Base-by-base conservation (phyloP, 257 asterid genomes). In the Forsythia viridissima region DNA sequence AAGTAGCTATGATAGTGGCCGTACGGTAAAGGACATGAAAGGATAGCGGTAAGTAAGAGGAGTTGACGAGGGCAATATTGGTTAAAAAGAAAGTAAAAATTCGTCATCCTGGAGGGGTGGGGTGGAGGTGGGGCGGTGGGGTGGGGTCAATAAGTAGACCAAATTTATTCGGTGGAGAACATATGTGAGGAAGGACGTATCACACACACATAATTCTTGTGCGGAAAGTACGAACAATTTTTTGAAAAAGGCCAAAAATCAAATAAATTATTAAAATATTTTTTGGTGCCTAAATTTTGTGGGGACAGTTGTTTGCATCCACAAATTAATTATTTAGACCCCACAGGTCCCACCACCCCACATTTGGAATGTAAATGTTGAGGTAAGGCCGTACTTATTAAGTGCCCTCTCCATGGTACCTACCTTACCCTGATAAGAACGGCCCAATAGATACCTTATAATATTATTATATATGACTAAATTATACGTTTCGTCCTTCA, bases 171-270 rank as follows among this genome's bases (percentile, higher is more conserved):
- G 93, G 98, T 89, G 98, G 87, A 92, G 97, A 79, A 77, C 77
- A 68, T 81, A 94, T 91, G 78, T 83, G 96, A 91, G 98, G 97
- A 81, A 90, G 97, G 95, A 93, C 96, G 41, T 78, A 89, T 84
- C 80, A 30, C 82, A 15, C 59, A 55, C 82, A 15, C 59, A 55
- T 21, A 9, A 20, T 59, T 59, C 67, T 59, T 20, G 88, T 89
- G 88, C 92, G 93, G 95, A 89, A 83, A 72, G 96, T 90, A 93
- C 98, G 90, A 83, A 18, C 70, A 3, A 10, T 4, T 38, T 2
- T 6, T 6, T 13, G 24, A 1, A 10, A 70, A 8, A 3, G 12
- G 30, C 10, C 20, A 44, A 3, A 37, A 68, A 70, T 36, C 16
- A 43, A 18, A 48, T n/a, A 18, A 6, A 37, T 72, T 0, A 2